Base-by-base conservation (phyloP, 2,329 filamentous ascomycete genomes). In the Dothideomycetes sp. region DNA sequence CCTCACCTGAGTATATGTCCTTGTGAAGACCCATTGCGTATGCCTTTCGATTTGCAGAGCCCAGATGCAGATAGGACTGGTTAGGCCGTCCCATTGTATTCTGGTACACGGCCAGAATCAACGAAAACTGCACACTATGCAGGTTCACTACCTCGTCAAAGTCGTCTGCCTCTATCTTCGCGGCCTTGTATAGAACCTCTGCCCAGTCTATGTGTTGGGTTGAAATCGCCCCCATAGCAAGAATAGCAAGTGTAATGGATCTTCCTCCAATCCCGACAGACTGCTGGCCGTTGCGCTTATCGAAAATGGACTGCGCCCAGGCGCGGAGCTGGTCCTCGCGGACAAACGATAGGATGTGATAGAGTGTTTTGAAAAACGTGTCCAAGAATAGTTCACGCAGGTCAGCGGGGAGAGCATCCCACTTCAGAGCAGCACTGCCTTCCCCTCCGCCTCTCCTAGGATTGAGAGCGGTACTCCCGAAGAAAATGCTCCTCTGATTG, bases 91-190 rank as follows among this genome's bases (percentile, higher is more conserved):
- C 54, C 49, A 57, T 54, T 31, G 50, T 47, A 14, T 43, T 44
- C 22, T 57, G 54, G 30, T 56, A 56, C 10, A 52, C 47, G 4
- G 54, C 47, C 16, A 52, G 19, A 4, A 56, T 37, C 9, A 57
- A 38, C 0, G 52, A 54, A 24, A 52, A 49, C 31, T 57, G 54
- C 3, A 57, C 49, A 52, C 56, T 56, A 3, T 49, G 47, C n/a
- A 57, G 38, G 4, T 51, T 57, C n/a, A 56, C 54, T 4, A 50
- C 49, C 17, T 57, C 54, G 19, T 57, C 54, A 24, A 50, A 56
- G 3, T 49, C 33, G 2, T 45, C 33, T 2, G 48, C 52, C 29
- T 52, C 48, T 8, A 45, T 47, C 33, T 55, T 54, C 19, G 54
- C 52, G 32, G 49, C 46, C 5, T 43, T 44, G 19, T 54, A 46